These are phyloP conservation scores for Colletotrichum navitas DNA, from an alignment of 2,329 filamentous ascomycete species.

Conservation along the genomic window DNA sequence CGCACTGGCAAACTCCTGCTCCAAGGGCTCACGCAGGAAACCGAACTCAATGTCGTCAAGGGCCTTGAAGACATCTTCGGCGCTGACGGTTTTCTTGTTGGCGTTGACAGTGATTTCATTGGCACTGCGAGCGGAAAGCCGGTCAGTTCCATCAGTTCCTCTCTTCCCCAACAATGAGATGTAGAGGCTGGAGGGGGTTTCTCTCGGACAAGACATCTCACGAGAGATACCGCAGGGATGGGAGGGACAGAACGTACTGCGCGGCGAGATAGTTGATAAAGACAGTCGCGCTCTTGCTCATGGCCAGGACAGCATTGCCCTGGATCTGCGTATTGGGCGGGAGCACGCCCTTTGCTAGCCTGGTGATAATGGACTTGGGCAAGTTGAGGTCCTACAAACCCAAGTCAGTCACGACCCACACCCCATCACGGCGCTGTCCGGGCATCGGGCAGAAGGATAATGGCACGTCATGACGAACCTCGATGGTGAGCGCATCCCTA, in stretches of 20 bases:
- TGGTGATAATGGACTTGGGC: conserved; percentile 84
- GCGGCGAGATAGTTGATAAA: conserved; percentile 85
- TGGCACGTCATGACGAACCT: conserved; percentile 55
- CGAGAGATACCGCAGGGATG: not conserved
- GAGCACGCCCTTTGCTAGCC: conserved; percentile 83
- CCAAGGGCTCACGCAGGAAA: conserved; percentile 76
- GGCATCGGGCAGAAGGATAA: not conserved
- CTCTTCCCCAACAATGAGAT: not conserved
- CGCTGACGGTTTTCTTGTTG: conserved; percentile 84
- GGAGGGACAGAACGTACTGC: conserved; percentile 68
- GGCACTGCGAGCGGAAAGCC: conserved; percentile 63
- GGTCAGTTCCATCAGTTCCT: conserved; percentile 7
- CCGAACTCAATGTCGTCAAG: conserved; percentile 82
- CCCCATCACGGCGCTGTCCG: not conserved
- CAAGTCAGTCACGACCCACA: not conserved
- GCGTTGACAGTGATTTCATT: conserved; percentile 76
- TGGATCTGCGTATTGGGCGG: conserved; percentile 87
- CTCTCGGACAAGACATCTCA: not conserved
- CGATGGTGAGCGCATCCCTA: conserved; percentile 63
- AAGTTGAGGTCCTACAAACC: conserved; percentile 76
- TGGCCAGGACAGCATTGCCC: conserved; percentile 82
- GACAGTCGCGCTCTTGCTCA: conserved; percentile 85
- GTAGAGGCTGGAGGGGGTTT: not conserved
- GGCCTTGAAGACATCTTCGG: conserved; percentile 81
- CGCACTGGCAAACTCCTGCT: conserved; percentile 82